Evolutionary conservation across 805 yeast species (phyloP).

Genomic region (Saccharomycopsis javanensis): DNA sequence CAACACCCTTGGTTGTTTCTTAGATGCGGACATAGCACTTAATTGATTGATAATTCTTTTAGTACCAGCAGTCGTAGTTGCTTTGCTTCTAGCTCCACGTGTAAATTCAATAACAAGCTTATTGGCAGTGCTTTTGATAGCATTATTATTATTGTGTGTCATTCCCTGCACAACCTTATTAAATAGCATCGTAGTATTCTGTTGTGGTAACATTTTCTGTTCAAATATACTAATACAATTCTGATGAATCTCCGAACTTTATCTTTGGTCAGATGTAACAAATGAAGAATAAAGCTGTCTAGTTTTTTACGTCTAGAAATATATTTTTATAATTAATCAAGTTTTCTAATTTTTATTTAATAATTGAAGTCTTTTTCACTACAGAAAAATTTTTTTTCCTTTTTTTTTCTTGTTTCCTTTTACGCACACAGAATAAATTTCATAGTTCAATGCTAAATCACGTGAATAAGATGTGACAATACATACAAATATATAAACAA

Average conservation of each 20-base stretch:
- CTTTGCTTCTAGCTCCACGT: constrained; percentile 43
- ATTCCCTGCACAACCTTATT: background rate
- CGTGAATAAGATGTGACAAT: background rate
- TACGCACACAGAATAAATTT: too few species aligned
- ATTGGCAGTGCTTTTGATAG: background rate
- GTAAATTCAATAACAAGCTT: constrained; percentile 22
- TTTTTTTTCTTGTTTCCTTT: background rate
- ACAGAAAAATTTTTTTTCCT: constrained; percentile 3
- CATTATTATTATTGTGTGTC: background rate
- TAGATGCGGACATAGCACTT: constrained; percentile 75
- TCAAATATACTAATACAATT: background rate
- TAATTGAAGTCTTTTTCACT: background rate
- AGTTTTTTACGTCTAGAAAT: too few species aligned
- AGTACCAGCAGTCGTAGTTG: constrained; percentile 34
- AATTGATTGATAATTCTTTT: constrained; percentile 44
- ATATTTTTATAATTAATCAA: too few species aligned
- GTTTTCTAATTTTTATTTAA: background rate
- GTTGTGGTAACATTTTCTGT: background rate
- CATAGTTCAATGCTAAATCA: too few species aligned
- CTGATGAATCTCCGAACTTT: background rate
- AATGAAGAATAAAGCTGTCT: background rate
- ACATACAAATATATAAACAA: background rate
- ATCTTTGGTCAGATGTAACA: background rate
- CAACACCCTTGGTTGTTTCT: constrained; percentile 78
- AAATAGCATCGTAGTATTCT: background rate